Base-by-base conservation (phyloP, 2,329 filamentous ascomycete species). In the Herpomyces periplanetae region DNA sequence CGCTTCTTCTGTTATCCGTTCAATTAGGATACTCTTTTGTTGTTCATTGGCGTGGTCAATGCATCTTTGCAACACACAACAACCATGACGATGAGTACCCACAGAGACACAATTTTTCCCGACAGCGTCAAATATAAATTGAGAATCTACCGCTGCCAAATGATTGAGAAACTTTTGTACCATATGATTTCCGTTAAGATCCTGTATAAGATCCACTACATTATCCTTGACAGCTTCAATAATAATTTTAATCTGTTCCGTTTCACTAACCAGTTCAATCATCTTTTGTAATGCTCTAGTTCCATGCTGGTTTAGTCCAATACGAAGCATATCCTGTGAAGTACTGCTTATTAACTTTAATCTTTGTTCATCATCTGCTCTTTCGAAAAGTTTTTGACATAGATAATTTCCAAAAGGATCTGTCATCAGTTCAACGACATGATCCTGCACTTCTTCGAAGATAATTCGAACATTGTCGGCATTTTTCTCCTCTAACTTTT, bases 101-200 rank as follows among this genome's bases (percentile, higher is more conserved):
- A 96, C 80, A 21, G 63, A 60, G 26, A 91, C 51, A 35, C 71
- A 87, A 35, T 80, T 51, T 21, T 49, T 49, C 26, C 73, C 75
- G 27, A 91, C 80, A 20, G 75, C 73, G 31, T 80, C 64, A 31
- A 91, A 91, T 35, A 96, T 91, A 47, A 96, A 96, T 36, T 85
- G 62, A 6, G 73, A 68, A 36, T 91, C 65, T 19, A 52, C 43
- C 2, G 69, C 49, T 26, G 57, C 62, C 15, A 96, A 59, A 38
- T 85, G 84, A 43, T 91, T 96, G 20, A 96, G 52, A 33, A 80
- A 96, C 43, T 96, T 96, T 42, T 96, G 80, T 27, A 96, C 88
- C 31, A 96, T 80, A 32, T 96, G 80, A 32, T 96, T 96, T 37
- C 80, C 80, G 34, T 96, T 96, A 20, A 96, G 49, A 31, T 96